Conservation (phyloP, 2,329 filamentous ascomycete genomes). For the Fusarium ambrosium region DNA sequence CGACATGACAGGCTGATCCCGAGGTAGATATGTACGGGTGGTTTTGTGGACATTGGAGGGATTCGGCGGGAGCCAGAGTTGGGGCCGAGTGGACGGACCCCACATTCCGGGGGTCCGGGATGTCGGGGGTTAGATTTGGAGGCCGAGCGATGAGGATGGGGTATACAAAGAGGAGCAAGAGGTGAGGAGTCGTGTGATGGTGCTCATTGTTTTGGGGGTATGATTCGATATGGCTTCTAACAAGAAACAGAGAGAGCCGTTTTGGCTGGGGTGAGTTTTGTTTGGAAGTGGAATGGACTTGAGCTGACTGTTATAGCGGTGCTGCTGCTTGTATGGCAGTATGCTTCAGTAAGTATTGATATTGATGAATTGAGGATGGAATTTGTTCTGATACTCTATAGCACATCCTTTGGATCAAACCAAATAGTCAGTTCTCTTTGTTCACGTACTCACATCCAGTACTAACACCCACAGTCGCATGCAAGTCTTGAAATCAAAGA, state of each 20-base stretch:
- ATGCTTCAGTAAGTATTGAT: slow-evolving; percentile 58
- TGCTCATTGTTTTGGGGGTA: neutral
- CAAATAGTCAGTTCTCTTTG: slow-evolving; percentile 54
- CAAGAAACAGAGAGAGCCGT: slow-evolving; percentile 54
- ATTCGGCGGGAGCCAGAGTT: slow-evolving; percentile 36
- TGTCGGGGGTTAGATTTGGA: slow-evolving; percentile 31
- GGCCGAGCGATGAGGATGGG: slow-evolving; percentile 19
- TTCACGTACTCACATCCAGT: neutral
- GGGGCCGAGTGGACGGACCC: slow-evolving; percentile 28
- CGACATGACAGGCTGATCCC: slow-evolving; percentile 31
- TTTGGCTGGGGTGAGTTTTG: slow-evolving; percentile 58
- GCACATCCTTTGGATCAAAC: slow-evolving; percentile 61
- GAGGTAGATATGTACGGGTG: slow-evolving; percentile 16
- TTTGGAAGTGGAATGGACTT: neutral
- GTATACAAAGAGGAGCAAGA: slow-evolving; percentile 27
- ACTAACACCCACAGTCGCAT: slow-evolving; percentile 52
- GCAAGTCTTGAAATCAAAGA: slow-evolving; percentile 58
- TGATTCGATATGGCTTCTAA: slow-evolving; percentile 32
- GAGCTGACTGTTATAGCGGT: slow-evolving; percentile 48
- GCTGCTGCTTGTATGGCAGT: slow-evolving; percentile 61
- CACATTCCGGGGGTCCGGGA: slow-evolving; percentile 37
- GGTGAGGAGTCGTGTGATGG: neutral
- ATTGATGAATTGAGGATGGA: neutral
- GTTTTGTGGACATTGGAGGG: slow-evolving; percentile 35
- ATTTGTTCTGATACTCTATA: slow-evolving; percentile 28